Evolutionary conservation across 768 basidiomycete species (phyloP).

Genomic region (Pseudohyphozyma bogoriensis): DNA sequence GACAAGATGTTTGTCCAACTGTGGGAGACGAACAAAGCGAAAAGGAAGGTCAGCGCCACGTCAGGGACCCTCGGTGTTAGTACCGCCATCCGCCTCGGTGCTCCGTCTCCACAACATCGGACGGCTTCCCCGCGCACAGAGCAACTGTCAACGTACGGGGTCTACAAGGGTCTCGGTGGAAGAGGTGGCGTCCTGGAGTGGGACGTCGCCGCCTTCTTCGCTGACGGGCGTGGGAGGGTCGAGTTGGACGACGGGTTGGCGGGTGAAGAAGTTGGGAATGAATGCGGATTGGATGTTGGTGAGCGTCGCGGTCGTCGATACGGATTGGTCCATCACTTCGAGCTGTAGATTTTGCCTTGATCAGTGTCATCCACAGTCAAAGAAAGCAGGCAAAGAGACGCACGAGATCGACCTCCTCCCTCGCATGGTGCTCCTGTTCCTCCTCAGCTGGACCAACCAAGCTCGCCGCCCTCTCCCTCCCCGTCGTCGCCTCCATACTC

Average conservation of each 20-base stretch:
- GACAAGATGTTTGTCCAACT: background rate
- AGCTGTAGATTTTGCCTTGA: background rate
- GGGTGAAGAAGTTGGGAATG: background rate
- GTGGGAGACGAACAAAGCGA: no score
- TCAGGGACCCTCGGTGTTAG: background rate
- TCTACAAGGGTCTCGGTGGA: no score
- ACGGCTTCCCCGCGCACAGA: no score
- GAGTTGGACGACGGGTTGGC: constrained; percentile 3
- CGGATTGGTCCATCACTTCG: constrained; percentile 7
- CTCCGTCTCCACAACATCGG: no score
- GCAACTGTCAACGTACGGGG: no score
- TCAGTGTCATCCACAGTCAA: background rate
- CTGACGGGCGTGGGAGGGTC: background rate
- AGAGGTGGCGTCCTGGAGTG: no score
- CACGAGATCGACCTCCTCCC: constrained; percentile 3
- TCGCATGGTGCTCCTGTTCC: background rate
- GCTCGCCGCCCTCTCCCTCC: background rate
- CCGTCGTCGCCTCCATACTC: background rate
- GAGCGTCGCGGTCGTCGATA: constrained; percentile 2
- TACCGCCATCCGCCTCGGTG: no score
- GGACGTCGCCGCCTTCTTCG: background rate
- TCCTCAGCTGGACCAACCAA: background rate
- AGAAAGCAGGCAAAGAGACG: background rate
- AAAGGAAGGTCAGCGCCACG: no score
- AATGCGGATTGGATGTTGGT: constrained; percentile 2